phyloP scores from a whole-genome alignment of 495 filamentous ascomycete genomes.

The Acidomyces sp. region DNA sequence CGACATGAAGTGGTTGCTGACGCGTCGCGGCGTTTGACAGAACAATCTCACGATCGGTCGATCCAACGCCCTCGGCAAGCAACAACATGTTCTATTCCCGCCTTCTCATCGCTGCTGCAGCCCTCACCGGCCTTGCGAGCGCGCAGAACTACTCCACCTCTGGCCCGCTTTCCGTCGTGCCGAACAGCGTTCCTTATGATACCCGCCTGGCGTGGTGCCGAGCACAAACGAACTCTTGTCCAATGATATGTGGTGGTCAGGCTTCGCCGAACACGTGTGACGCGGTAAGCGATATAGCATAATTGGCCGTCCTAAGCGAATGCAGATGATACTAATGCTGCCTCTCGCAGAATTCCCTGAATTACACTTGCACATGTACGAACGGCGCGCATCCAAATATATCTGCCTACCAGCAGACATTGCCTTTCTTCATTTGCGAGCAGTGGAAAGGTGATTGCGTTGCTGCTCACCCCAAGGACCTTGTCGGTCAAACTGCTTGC shows the following conservation, averaged over 20 bases:
- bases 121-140: slow-evolving; percentile 25
- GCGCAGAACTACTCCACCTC: slow-evolving; percentile 26
- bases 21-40: too few species aligned
- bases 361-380: slow-evolving; percentile 41
- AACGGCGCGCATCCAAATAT: slow-evolving; percentile 42
- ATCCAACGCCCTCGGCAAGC: too few species aligned
- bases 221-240: slow-evolving; percentile 27
- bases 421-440: slow-evolving; percentile 47
- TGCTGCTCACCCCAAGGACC: slow-evolving; percentile 32
- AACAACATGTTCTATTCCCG: slow-evolving; percentile 31
- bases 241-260: slow-evolving; percentile 27
- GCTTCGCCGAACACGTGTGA: slow-evolving; percentile 25
- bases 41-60: too few species aligned
- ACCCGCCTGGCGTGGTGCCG: slow-evolving; percentile 24
- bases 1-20: too few species aligned
- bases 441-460: slow-evolving; percentile 40
- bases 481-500: slow-evolving; percentile 35
- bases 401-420: slow-evolving; percentile 37
- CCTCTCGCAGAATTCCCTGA: slow-evolving; percentile 35
- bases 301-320: not conserved
- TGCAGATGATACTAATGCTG: not conserved
- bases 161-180: slow-evolving; percentile 20
- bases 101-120: slow-evolving; percentile 25
- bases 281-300: slow-evolving; percentile 22
- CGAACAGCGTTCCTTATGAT: slow-evolving; percentile 12